Base-by-base conservation (phyloP, 2,329 filamentous ascomycete genomes). In the Ceratocystis albifundus region DNA sequence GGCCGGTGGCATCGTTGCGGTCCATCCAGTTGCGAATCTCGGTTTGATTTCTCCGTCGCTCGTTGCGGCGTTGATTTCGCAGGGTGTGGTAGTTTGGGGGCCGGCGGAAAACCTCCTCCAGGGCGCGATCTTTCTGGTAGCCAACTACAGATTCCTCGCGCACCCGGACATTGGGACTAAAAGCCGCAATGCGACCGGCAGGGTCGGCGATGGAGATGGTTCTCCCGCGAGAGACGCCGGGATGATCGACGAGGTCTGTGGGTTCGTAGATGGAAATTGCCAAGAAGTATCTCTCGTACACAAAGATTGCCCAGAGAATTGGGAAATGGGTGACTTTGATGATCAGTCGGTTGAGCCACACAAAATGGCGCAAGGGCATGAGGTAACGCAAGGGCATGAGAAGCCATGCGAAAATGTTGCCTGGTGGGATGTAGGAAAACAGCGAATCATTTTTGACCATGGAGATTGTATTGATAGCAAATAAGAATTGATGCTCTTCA, bases 401-500 rank as follows among this genome's bases (percentile, higher is more conserved):
- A 0, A 93, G 73, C 93, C 92, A 97, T 1, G 90, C 92, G 69
- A 96, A 82, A 36, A 96, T 88, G 73, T 97, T 97, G 15, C 89
- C 88, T 0, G 93, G 93, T 1, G 93, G 89, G 68, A 96, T 84
- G 73, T 96, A 96, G 2, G 90, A 95, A 78, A 97, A 97, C 0
- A 96, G 79, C 0, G 91, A 89, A 74, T 97, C 93, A n/a, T 94
- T 96, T 75, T 96, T 97, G 70, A 96, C 93, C 89, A 96, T 95
- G 3, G 90, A 95, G 62, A 96, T 96, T 3, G 93, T 95, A 73
- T 96, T 97, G 74, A 97, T 91, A 0, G 93, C 93, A 72, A 97
- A 96, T 1, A 96, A 77, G 73, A 96, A 96, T 79, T 87, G 84
- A 69, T 96, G 92, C 75, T 96, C 93, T 74, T 96, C 88, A 65